Evolutionary conservation across 2,329 filamentous ascomycete species (phyloP), one percentile per base, ranked within the genome.

Genomic region (Nothophoma quercina): DNA sequence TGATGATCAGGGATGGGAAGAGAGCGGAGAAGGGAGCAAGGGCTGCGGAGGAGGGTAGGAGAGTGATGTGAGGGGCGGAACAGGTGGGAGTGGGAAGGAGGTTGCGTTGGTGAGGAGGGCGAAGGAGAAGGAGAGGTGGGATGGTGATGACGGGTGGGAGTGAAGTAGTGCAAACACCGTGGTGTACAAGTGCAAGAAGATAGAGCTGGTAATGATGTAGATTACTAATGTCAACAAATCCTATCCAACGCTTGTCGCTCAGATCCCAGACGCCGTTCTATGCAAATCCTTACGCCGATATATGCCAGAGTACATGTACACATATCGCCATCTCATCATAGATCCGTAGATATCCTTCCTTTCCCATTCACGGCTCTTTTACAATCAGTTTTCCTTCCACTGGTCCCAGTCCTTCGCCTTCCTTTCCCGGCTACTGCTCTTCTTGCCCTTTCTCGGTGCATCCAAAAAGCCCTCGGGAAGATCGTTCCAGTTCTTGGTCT

Each of bases 401-500:
- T 72, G 67, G 41, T 70, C 64, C 67, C 71, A 70, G n/a, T 68
- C 65, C 7, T 59, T 59, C n/a, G 54, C 40, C 22, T 59, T 44
- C n/a, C 40, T 13, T 15, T 43, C 39, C 33, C 64, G 67, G 48
- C 68, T 68, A 2, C 44, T 32, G 35, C 58, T 67, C 39, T 65
- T 60, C 41, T 71, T 67, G 18, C 64, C 64, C 40, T 74, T 62
- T 23, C 65, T 64, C 23, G 65, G 58, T 3, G 62, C 55, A 19
- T 66, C 55, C 9, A 73, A 22, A 35, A 79, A 78, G 15, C 78
- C 78, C 5, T 78, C 78, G 12, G 79, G 79, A 4, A 81, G 67
- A 51, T 81, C 79, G 47, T 81, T 81, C 78, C 78, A 81, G 45
- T 79, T 76, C 34, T 65, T 67, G 8, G 71, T 77, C 6, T 28